Percentiles rank a stretch among this genome's conserved stretches.
phyloP scores from a whole-genome alignment of 768 basidiomycete genomes.

The Phaffia australis region DNA sequence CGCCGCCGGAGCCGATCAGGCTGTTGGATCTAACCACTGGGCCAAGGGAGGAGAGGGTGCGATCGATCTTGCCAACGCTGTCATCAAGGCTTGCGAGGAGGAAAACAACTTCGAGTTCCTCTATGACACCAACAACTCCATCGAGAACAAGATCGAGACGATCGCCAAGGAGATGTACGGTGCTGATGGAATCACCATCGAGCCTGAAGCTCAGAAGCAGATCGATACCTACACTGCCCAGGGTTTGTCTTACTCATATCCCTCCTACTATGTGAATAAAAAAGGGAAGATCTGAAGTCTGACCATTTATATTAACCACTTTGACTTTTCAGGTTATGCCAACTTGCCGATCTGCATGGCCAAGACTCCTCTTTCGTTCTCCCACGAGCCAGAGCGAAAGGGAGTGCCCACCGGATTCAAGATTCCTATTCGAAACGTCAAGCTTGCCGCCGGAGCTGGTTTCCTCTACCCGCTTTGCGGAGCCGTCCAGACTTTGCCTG shows the following conservation, averaged over 20 bases:
- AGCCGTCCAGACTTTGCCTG: slow-evolving; percentile 98
- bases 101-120: slow-evolving; percentile 70
- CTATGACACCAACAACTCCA: slow-evolving; percentile 70
- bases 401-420: slow-evolving; percentile 86
- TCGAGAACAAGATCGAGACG: slow-evolving; percentile 75
- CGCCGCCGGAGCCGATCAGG: slow-evolving; percentile 80
- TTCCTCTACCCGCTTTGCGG: slow-evolving; percentile 79
- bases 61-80: slow-evolving; percentile 78
- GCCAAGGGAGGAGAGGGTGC: slow-evolving; percentile 89
- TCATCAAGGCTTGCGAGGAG: slow-evolving; percentile 67
- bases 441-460: slow-evolving; percentile 82
- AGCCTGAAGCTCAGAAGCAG: slow-evolving; percentile 71
- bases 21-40: slow-evolving; percentile 95
- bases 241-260: slow-evolving; percentile 46
- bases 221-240: slow-evolving; percentile 84
- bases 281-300: slow-evolving; percentile 16
- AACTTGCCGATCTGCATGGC: slow-evolving; percentile 72
- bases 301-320: slow-evolving; percentile 59
- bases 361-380: slow-evolving; percentile 96
- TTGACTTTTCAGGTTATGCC: slow-evolving; percentile 29
- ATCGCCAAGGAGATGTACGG: slow-evolving; percentile 59
- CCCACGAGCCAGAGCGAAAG: slow-evolving; percentile 83
- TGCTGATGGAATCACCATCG: slow-evolving; percentile 78
- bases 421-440: slow-evolving; percentile 76
- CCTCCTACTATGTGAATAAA: not conserved